Conservation (phyloP, 306 rosid genomes). For the Gastrolobium bilobum region DNA sequence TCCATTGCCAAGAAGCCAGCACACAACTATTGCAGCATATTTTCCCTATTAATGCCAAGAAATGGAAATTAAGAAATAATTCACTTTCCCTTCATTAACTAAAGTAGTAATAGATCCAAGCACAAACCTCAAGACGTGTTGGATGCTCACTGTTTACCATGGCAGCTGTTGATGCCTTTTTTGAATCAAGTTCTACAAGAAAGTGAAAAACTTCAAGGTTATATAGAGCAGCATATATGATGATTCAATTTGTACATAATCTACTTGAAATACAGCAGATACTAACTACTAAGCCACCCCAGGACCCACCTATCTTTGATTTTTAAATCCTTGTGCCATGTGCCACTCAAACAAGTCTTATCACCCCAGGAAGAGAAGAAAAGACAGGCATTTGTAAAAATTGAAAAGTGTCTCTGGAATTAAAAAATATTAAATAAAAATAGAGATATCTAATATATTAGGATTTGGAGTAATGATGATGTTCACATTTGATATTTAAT, state of each 20-base stretch:
- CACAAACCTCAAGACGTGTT: constrained; percentile 66
- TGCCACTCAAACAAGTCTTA: constrained; percentile 3
- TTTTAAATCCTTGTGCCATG: constrained; percentile 1
- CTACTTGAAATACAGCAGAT: not conserved
- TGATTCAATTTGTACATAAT: constrained; percentile 9
- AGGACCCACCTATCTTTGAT: not conserved
- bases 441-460: no score
- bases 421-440: no score
- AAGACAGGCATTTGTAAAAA: no score
- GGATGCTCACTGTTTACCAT: constrained; percentile 52
- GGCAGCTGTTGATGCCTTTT: constrained; percentile 45
- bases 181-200: constrained; percentile 49
- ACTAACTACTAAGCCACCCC: not conserved
- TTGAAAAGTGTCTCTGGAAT: no score
- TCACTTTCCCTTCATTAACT: not conserved
- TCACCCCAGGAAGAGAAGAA: no score
- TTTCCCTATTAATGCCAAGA: constrained; percentile 61
- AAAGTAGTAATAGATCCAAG: not conserved
- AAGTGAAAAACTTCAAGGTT: not conserved
- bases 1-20: constrained; percentile 95
- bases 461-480: no score
- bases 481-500: no score
- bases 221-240: not conserved
- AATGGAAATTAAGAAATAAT: constrained; percentile 21
- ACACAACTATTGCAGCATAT: constrained; percentile 65